Conservation (phyloP, 768 basidiomycete genomes). For the Rhizopogon roseolus region DNA sequence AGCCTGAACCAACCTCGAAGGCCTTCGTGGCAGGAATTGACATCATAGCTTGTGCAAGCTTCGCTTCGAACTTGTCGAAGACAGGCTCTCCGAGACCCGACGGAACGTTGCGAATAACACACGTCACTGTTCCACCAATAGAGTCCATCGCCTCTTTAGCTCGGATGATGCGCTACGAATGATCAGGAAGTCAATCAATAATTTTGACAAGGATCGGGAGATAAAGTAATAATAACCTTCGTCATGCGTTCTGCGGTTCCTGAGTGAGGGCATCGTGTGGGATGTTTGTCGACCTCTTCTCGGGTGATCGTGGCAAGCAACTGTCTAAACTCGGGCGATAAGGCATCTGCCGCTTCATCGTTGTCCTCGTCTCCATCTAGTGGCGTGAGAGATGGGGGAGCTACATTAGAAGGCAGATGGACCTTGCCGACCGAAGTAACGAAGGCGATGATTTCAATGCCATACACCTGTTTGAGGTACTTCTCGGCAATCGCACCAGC, state of each 20-base stretch:
- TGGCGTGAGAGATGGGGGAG: constrained; percentile 33
- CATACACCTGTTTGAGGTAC: constrained; percentile 82
- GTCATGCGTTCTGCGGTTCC: constrained; percentile 91
- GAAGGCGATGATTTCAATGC: constrained; percentile 95
- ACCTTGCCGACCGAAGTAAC: constrained; percentile 96
- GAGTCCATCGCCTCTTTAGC: constrained; percentile 91
- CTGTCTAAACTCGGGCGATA: constrained; percentile 78
- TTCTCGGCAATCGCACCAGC: constrained; percentile 98
- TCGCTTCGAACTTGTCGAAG: constrained; percentile 98
- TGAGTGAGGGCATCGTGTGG: constrained; percentile 85
- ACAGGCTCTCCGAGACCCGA: constrained; percentile 94
- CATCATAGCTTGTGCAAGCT: constrained; percentile 95
- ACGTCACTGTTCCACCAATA: constrained; percentile 97
- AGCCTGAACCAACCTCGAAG: constrained; percentile 97
- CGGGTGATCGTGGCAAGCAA: constrained; percentile 78
- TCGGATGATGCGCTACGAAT: constrained; percentile 77
- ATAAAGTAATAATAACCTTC: constrained; percentile 44
- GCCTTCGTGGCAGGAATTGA: constrained; percentile 98
- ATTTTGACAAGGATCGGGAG: constrained; percentile 31
- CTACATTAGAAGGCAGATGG: constrained; percentile 57
- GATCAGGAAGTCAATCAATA: constrained; percentile 7
- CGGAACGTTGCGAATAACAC: constrained; percentile 89
- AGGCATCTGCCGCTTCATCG: constrained; percentile 63
- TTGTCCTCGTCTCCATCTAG: constrained; percentile 50
- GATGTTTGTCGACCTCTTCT: constrained; percentile 81